Percentiles rank a stretch among this genome's conserved stretches.
phyloP scores from a whole-genome alignment of 1,139 yeast genomes.

The Debaryomyces singareniensis region DNA sequence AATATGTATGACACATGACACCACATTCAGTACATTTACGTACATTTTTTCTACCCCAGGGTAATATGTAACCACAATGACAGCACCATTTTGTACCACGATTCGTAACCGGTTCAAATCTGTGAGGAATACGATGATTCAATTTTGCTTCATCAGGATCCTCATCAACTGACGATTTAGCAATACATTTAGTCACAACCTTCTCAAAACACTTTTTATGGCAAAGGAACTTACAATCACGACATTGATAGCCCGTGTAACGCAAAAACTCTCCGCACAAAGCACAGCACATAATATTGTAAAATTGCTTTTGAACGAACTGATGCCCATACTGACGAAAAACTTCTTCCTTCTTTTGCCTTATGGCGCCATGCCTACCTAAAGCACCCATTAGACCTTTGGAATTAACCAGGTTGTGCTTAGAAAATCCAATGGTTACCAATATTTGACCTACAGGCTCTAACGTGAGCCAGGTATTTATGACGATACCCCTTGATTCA shows the following conservation, averaged over 20 bases:
- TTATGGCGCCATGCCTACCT: conserved; percentile 97
- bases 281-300: conserved; percentile 95
- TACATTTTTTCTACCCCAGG: conserved; percentile 93
- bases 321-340: conserved; percentile 96
- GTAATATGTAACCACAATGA: conserved; percentile 93
- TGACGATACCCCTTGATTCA: conserved; percentile 16
- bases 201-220: conserved; percentile 92
- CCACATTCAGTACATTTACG: conserved; percentile 95
- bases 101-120: conserved; percentile 84
- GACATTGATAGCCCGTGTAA: conserved; percentile 93
- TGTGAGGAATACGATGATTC: conserved; percentile 94
- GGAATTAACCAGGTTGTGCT: conserved; percentile 46
- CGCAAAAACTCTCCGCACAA: conserved; percentile 92
- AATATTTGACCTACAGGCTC: conserved; percentile 93
- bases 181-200: conserved; percentile 92
- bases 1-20: conserved; percentile 85
- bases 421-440: conserved; percentile 72
- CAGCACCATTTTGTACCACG: conserved; percentile 99
- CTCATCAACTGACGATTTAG: conserved; percentile 78
- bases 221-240: conserved; percentile 89
- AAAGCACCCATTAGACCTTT: conserved; percentile 63
- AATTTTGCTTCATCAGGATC: conserved; percentile 80
- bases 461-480: conserved; percentile 84
- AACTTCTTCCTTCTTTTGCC: conserved; percentile 90
- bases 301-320: conserved; percentile 91